These are phyloP conservation scores for Debaryomycetaceae sp. DNA, from an alignment of 1,139 yeast species.

Conservation along the genomic window DNA sequence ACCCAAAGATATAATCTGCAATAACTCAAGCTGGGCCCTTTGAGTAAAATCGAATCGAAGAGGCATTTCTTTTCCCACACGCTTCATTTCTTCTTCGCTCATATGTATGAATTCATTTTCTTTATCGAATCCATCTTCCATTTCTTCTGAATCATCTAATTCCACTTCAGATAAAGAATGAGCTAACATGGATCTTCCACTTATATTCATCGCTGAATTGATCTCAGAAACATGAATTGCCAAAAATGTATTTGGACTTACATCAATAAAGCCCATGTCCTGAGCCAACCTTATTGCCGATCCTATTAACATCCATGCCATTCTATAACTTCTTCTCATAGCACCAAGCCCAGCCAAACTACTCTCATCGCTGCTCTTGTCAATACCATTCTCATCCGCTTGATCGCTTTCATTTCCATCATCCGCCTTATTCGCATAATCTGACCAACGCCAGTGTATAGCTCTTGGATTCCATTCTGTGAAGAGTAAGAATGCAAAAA, in stretches of 20 bases:
- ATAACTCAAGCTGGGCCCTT: slow-evolving; percentile 72
- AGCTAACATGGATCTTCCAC: slow-evolving; percentile 65
- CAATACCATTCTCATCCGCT: slow-evolving; percentile 5
- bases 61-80: slow-evolving; percentile 21
- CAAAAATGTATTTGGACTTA: slow-evolving; percentile 67
- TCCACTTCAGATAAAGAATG: slow-evolving; percentile 65
- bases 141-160: slow-evolving; percentile 43
- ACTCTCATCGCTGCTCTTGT: slow-evolving; percentile 30
- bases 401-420: slow-evolving; percentile 21
- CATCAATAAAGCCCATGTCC: slow-evolving; percentile 78
- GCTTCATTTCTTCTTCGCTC: slow-evolving; percentile 37
- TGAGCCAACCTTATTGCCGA: slow-evolving; percentile 84
- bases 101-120: slow-evolving; percentile 32
- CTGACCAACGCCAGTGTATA: slow-evolving; percentile 84
- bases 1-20: slow-evolving; percentile 78
- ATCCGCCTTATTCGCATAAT: slow-evolving; percentile 69
- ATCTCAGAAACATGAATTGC: slow-evolving; percentile 87
- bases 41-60: slow-evolving; percentile 58
- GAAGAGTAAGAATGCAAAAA: slow-evolving; percentile 77
- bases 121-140: slow-evolving; percentile 24
- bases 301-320: slow-evolving; percentile 94
- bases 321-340: slow-evolving; percentile 78
- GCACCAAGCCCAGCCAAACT: slow-evolving; percentile 77
- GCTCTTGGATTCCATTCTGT: slow-evolving; percentile 97
- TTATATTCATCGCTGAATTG: slow-evolving; percentile 66